Evolutionary conservation across 768 basidiomycete genomes (phyloP).

Genomic region (Lanmaoa rubissima): DNA sequence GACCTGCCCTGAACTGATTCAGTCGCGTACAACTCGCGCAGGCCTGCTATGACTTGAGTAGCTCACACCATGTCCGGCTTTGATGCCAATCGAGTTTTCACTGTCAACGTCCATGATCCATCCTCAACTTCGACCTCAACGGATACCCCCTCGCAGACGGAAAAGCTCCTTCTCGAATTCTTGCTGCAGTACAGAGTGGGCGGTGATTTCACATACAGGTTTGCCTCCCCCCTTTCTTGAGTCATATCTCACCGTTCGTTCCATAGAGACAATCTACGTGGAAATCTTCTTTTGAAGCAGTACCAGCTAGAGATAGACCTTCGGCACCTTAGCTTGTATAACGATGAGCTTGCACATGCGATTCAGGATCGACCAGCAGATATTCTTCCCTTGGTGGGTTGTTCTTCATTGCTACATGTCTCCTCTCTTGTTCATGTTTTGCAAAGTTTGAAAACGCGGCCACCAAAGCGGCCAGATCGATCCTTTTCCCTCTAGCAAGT

Average conservation of each 20-base stretch:
- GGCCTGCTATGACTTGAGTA: neutral
- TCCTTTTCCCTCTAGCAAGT: conserved; percentile 77
- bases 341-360: conserved; percentile 90
- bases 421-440: neutral
- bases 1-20: conserved; percentile 27
- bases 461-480: conserved; percentile 76
- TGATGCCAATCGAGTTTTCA: conserved; percentile 77
- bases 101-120: conserved; percentile 73
- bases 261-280: conserved; percentile 78
- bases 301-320: conserved; percentile 86
- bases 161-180: conserved; percentile 81
- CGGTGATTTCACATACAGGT: conserved; percentile 92
- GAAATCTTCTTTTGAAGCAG: conserved; percentile 86
- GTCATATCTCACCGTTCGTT: neutral
- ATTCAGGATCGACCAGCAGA: conserved; percentile 90
- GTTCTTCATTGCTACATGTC: neutral
- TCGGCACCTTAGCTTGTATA: conserved; percentile 74
- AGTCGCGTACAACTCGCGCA: conserved; percentile 10
- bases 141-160: conserved; percentile 78
- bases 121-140: conserved; percentile 49
- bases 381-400: conserved; percentile 76
- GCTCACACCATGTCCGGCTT: conserved; percentile 73
- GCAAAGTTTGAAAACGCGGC: conserved; percentile 89
- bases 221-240: conserved; percentile 17
- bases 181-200: conserved; percentile 85